These are phyloP conservation scores for Paramecium sexaurelia DNA, from an alignment of 73 alveolate genomes.

Conservation along the genomic window DNA sequence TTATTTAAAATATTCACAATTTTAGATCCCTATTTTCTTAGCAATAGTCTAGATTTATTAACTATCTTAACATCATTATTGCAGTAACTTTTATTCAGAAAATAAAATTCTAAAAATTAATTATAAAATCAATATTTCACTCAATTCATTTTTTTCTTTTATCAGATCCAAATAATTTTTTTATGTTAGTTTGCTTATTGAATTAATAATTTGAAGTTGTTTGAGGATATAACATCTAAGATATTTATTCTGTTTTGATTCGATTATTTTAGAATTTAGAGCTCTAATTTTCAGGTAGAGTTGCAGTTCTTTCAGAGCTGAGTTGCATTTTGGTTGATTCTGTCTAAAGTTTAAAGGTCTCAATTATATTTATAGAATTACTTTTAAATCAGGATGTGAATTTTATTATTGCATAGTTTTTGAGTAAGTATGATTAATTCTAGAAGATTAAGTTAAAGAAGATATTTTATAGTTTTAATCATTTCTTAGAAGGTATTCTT, in stretches of 20 bases:
- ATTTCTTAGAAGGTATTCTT: neutral
- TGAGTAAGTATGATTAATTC: neutral
- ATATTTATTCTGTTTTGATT: neutral
- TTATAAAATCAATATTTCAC: neutral
- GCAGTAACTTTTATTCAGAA: too few relatives aligned
- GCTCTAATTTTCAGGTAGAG: neutral
- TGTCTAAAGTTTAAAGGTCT: neutral
- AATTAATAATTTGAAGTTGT: neutral
- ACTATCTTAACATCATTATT: too few relatives aligned
- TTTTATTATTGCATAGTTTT: constrained; percentile 21
- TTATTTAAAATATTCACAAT: too few relatives aligned
- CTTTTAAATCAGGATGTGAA: constrained; percentile 35
- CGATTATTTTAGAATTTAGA: neutral
- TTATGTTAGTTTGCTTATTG: neutral
- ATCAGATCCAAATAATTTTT: constrained; percentile 10
- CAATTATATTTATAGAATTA: neutral
- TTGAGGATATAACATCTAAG: neutral
- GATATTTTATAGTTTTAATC: neutral
- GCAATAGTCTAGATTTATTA: too few relatives aligned
- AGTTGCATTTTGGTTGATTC: neutral
- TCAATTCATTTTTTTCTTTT: constrained; percentile 21
- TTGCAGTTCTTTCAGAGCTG: constrained; percentile 8
- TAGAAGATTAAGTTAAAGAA: neutral
- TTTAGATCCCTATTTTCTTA: too few relatives aligned
- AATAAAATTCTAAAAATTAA: neutral